These are phyloP conservation scores for Ambrosiella beaveri DNA, from an alignment of 2,329 filamentous ascomycete species.

Conservation along the genomic window DNA sequence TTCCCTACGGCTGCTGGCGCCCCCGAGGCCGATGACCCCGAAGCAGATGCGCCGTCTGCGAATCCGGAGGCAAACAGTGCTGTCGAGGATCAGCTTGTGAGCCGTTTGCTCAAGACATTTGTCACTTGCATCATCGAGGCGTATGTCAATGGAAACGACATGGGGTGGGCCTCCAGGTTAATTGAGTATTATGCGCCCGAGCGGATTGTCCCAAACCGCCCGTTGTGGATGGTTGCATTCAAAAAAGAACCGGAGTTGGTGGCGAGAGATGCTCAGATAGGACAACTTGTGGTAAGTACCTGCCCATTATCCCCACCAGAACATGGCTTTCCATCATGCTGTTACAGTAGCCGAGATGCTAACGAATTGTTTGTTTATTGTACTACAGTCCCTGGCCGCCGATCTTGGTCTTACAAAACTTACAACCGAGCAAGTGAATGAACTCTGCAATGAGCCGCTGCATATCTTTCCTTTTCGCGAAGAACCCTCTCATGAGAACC, in stretches of 20 bases:
- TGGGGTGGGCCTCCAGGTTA: conserved; percentile 47
- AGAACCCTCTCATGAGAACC: conserved; percentile 28
- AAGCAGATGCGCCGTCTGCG: conserved; percentile 23
- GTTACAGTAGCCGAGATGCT: neutral
- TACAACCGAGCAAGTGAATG: conserved; percentile 28
- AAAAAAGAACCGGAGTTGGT: conserved; percentile 44
- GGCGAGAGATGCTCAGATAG: conserved; percentile 48
- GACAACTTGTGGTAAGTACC: conserved; percentile 47
- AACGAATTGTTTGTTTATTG: conserved; percentile 1
- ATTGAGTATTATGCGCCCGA: conserved; percentile 52
- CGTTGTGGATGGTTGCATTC: conserved; percentile 46
- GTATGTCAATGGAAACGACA: conserved; percentile 44
- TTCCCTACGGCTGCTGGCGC: conserved; percentile 6
- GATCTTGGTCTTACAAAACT: conserved; percentile 39
- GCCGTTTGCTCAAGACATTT: conserved; percentile 54
- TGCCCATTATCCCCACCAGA: too few species aligned
- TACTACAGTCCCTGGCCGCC: conserved; percentile 39
- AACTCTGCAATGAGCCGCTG: conserved; percentile 25
- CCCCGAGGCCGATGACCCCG: conserved; percentile 41
- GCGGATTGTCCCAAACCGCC: conserved; percentile 42
- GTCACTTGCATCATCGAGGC: conserved; percentile 61
- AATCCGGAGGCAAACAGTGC: conserved; percentile 30
- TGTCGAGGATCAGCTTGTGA: conserved; percentile 43
- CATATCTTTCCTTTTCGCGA: conserved; percentile 28
- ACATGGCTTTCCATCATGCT: neutral